These are phyloP conservation scores for Aspergillus mulundensis DNA, from an alignment of 495 filamentous ascomycete species.

Conservation along the genomic window DNA sequence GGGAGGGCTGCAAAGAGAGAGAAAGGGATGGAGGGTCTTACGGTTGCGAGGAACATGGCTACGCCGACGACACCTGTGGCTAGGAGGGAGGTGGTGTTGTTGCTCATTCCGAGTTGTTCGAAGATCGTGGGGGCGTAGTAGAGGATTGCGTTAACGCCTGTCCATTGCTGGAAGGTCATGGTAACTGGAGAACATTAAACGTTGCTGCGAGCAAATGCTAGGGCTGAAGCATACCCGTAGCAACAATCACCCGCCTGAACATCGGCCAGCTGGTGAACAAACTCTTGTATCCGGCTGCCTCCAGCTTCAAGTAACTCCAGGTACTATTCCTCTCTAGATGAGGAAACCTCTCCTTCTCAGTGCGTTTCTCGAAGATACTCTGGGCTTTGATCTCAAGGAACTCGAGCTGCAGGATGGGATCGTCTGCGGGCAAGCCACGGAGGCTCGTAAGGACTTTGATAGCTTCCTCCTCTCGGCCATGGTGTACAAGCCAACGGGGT, in stretches of 20 bases:
- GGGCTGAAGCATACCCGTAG: constrained; percentile 21
- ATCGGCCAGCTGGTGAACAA: constrained; percentile 33
- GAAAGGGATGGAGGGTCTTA: neutral
- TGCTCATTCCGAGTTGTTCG: constrained; percentile 29
- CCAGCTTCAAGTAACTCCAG: constrained; percentile 63
- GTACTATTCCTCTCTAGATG: constrained; percentile 51
- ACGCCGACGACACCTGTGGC: constrained; percentile 73
- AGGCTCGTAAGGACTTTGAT: constrained; percentile 58
- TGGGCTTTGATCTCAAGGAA: constrained; percentile 78
- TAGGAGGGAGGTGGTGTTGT: constrained; percentile 59
- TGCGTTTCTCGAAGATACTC: constrained; percentile 68
- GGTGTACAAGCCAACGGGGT: constrained; percentile 71
- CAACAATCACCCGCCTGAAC: constrained; percentile 34
- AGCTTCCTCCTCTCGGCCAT: constrained; percentile 60
- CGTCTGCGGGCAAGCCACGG: constrained; percentile 52
- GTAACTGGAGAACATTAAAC: constrained; percentile 15
- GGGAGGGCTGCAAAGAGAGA: too few species aligned
- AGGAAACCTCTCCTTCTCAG: constrained; percentile 64
- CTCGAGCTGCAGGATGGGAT: constrained; percentile 61
- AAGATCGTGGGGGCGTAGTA: constrained; percentile 67
- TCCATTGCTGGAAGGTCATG: constrained; percentile 59
- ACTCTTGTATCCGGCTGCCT: constrained; percentile 47
- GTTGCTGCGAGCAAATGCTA: neutral
- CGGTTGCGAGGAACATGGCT: constrained; percentile 56
- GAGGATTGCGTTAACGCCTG: constrained; percentile 64